phyloP scores from a whole-genome alignment of 768 basidiomycete genomes.

The Suillus discolor region DNA sequence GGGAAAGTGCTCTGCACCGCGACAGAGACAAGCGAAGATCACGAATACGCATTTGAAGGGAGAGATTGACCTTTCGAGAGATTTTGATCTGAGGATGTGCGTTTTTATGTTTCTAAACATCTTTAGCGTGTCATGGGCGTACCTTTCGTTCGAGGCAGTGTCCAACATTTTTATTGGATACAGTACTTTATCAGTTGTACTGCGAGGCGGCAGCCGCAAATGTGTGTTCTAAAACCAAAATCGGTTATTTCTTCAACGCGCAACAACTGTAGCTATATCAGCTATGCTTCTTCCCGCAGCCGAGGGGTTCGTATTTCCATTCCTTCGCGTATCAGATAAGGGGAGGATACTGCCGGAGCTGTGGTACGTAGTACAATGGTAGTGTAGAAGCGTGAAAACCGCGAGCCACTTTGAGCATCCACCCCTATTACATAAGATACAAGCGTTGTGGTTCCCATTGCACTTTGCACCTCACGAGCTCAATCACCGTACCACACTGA shows the following conservation, averaged over 20 bases:
- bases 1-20: slow-evolving; percentile 72
- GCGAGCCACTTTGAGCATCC: no score
- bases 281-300: no score
- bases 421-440: no score
- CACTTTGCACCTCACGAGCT: no score
- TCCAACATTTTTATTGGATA: not conserved
- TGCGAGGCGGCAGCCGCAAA: not conserved
- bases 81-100: slow-evolving; percentile 38
- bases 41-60: slow-evolving; percentile 89
- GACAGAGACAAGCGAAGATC: slow-evolving; percentile 80
- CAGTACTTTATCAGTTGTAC: not conserved
- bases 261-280: not conserved
- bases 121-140: not conserved
- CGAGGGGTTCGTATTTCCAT: not conserved
- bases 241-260: not conserved
- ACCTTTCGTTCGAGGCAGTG: not conserved
- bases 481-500: no score
- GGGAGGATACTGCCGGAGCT: slow-evolving; percentile 51
- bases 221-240: not conserved
- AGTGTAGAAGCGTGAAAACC: no score
- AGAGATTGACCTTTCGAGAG: slow-evolving; percentile 81
- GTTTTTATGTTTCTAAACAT: not conserved
- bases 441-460: no score
- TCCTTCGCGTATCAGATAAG: slow-evolving; percentile 51
- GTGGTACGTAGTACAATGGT: no score